Conservation (phyloP, 345 rosid species). For the Chamaenerion angustifolium region DNA sequence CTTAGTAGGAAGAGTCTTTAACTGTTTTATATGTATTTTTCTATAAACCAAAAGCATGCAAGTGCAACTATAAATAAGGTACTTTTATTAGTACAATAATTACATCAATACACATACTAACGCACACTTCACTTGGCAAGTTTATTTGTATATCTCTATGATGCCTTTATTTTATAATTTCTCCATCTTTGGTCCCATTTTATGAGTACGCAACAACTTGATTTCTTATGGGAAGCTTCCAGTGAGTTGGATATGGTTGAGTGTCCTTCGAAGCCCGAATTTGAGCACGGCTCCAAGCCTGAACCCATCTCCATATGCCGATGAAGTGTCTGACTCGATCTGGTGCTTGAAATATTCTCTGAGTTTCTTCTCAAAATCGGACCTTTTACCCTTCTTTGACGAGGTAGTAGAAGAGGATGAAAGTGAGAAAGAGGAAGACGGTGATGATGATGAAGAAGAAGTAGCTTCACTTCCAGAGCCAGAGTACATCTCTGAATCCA, state of each 20-base stretch:
- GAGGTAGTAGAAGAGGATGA: slow-evolving; percentile 39
- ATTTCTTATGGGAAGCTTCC: slow-evolving; percentile 76
- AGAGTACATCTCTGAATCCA: slow-evolving; percentile 74
- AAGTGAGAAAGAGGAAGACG: too few species aligned
- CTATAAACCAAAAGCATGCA: too few species aligned
- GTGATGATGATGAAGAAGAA: slow-evolving; percentile 11
- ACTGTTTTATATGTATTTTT: too few species aligned
- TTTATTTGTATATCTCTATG: too few species aligned
- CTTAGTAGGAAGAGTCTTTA: too few species aligned
- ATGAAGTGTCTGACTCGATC: slow-evolving; percentile 64
- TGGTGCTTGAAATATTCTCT: slow-evolving; percentile 85
- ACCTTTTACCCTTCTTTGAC: slow-evolving; percentile 70
- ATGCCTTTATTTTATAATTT: too few species aligned
- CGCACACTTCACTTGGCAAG: too few species aligned
- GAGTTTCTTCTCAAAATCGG: slow-evolving; percentile 85
- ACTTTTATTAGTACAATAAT: too few species aligned
- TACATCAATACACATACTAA: too few species aligned
- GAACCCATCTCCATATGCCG: slow-evolving; percentile 89
- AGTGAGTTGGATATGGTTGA: slow-evolving; percentile 76
- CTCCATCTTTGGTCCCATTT: too few species aligned
- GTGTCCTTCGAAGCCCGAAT: slow-evolving; percentile 60
- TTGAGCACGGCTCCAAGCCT: slow-evolving; percentile 67
- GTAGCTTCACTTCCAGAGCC: slow-evolving; percentile 30
- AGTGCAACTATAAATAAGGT: too few species aligned
- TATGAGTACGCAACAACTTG: too few species aligned